Percentiles rank a stretch among this genome's conserved stretches.
phyloP scores from a whole-genome alignment of 805 yeast genomes.

The Kodamaea hsintzibuensis region DNA sequence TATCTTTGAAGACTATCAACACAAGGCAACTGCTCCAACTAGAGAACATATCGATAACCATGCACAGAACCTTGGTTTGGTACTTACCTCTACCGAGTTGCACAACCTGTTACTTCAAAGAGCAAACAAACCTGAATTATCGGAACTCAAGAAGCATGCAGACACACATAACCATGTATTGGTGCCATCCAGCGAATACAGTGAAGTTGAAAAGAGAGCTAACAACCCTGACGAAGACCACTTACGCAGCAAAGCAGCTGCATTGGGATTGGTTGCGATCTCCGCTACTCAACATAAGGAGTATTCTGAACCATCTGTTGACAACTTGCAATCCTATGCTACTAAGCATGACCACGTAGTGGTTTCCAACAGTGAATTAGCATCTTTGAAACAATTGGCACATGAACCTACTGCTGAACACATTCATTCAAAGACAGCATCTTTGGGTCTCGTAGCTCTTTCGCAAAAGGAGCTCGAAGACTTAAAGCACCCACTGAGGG shows the following conservation, averaged over 20 bases:
- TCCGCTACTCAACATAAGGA: constrained; percentile 10
- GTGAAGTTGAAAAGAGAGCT: constrained; percentile 12
- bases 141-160: constrained; percentile 18
- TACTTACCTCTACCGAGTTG: constrained; percentile 3
- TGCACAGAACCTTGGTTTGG: constrained; percentile 13
- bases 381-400: constrained; percentile 9
- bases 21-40: constrained; percentile 20
- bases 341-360: constrained; percentile 8
- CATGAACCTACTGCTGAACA: constrained; percentile 11
- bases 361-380: constrained; percentile 4
- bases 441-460: constrained; percentile 13
- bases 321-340: constrained; percentile 13
- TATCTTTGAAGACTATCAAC: constrained; percentile 15
- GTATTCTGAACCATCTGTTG: constrained; percentile 8
- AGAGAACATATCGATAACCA: constrained; percentile 20
- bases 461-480: constrained; percentile 12
- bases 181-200: constrained; percentile 8
- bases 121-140: constrained; percentile 18
- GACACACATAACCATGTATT: constrained; percentile 9
- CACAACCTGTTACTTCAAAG: constrained; percentile 8
- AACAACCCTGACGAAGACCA: constrained; percentile 18
- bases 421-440: constrained; percentile 3
- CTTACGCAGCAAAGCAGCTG: constrained; percentile 12
- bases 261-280: constrained; percentile 13
- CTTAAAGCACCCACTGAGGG: constrained; percentile 14